Evolutionary conservation across 108 stramenopile genomes (phyloP).

Genomic region (Stephanodiscus triporus): DNA sequence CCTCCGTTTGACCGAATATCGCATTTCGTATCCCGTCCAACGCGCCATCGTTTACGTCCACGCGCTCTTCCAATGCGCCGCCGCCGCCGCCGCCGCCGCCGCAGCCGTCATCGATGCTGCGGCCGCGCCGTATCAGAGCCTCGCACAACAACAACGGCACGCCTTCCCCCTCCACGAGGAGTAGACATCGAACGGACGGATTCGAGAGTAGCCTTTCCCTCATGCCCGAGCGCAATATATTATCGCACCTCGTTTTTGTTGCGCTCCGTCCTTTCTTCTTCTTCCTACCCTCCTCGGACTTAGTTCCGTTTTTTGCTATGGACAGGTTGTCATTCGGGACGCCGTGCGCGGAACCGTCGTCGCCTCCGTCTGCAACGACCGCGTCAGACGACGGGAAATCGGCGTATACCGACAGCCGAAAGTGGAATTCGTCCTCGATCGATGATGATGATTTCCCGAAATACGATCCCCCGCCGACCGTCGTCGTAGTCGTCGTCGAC

Average conservation of each 20-base stretch:
- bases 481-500: not conserved
- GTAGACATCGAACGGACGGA: slow-evolving; percentile 48
- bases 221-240: slow-evolving; percentile 59
- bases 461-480: not conserved
- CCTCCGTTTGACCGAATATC: slow-evolving; percentile 53
- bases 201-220: slow-evolving; percentile 52
- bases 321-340: slow-evolving; percentile 3
- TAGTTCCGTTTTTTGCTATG: too few species aligned
- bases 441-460: too few species aligned
- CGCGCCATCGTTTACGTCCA: slow-evolving; percentile 52
- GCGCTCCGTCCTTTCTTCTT: slow-evolving; percentile 6
- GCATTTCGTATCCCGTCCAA: slow-evolving; percentile 59
- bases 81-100: slow-evolving; percentile 1
- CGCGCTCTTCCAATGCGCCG: slow-evolving; percentile 70
- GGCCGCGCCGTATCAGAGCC: slow-evolving; percentile 32
- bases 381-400: not conserved
- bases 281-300: too few species aligned
- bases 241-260: too few species aligned
- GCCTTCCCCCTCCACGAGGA: slow-evolving; percentile 15
- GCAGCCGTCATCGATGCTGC: slow-evolving; percentile 15
- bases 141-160: slow-evolving; percentile 25
- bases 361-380: not conserved
- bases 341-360: not conserved
- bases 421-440: slow-evolving; percentile 21
- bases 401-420: slow-evolving; percentile 13